Evolutionary conservation across 139 green algal genomes (phyloP).

Genomic region (Deuterostichococcus epilithicus): DNA sequence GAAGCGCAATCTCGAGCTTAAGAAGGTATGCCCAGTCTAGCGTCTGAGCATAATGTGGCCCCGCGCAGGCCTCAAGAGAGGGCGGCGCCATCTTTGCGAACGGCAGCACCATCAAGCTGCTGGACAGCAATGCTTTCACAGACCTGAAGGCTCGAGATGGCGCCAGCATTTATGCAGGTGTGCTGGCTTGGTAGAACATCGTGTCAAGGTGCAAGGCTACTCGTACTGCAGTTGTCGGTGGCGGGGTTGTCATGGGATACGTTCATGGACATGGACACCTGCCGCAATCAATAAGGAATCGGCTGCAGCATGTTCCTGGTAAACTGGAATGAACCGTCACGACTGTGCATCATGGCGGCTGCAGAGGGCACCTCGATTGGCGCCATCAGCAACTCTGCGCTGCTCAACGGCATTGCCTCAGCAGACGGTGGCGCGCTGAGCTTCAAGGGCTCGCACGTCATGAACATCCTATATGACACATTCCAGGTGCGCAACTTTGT

Average conservation of each 20-base stretch:
- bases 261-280: too few species aligned
- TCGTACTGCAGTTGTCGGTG: too few species aligned
- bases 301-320: not conserved
- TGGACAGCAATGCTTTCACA: not conserved
- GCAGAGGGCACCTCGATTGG: not conserved
- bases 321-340: not conserved
- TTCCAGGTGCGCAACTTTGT: not conserved
- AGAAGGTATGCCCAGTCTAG: too few species aligned
- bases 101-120: not conserved
- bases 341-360: too few species aligned
- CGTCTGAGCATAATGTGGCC: too few species aligned
- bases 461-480: not conserved
- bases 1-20: not conserved
- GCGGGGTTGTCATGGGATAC: too few species aligned
- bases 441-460: not conserved
- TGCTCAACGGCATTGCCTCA: not conserved
- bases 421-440: not conserved
- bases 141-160: not conserved
- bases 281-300: too few species aligned
- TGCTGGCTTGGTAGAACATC: too few species aligned
- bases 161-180: not conserved
- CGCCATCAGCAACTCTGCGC: not conserved
- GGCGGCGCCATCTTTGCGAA: not conserved
- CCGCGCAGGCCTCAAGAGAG: not conserved
- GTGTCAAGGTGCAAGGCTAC: too few species aligned